These are phyloP conservation scores for Antitrichia curtipendula DNA, from an alignment of 225 moss, liverwort and hornwort species.

Conservation along the genomic window DNA sequence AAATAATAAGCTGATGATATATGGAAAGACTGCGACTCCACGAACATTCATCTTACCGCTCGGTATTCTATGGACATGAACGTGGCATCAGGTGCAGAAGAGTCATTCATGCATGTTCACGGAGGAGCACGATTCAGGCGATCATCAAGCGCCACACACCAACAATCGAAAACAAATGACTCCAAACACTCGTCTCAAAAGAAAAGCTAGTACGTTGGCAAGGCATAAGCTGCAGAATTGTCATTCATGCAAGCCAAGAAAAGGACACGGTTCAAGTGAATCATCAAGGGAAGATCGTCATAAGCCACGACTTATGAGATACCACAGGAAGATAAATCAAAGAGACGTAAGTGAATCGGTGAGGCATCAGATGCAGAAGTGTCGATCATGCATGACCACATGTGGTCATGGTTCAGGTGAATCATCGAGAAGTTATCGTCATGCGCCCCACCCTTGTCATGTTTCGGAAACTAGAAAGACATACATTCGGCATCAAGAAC, in stretches of 20 bases:
- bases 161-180: not conserved
- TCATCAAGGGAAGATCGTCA: not conserved
- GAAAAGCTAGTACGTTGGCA: not conserved
- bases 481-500: not conserved
- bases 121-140: not conserved
- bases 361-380: slow-evolving; percentile 1
- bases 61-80: not conserved
- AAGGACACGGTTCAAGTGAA: not conserved
- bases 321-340: not conserved
- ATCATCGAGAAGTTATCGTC: not conserved
- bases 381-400: not conserved
- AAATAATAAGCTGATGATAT: not conserved
- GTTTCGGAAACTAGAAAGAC: not conserved
- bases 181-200: not conserved
- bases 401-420: not conserved
- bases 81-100: not conserved
- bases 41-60: not conserved
- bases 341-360: not conserved
- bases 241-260: not conserved
- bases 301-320: not conserved
- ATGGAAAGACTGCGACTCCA: not conserved
- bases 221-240: not conserved
- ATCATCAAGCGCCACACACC: not conserved
- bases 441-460: not conserved
- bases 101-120: not conserved